Conservation (phyloP, 495 filamentous ascomycete genomes). For the Rusavskia elegans region DNA sequence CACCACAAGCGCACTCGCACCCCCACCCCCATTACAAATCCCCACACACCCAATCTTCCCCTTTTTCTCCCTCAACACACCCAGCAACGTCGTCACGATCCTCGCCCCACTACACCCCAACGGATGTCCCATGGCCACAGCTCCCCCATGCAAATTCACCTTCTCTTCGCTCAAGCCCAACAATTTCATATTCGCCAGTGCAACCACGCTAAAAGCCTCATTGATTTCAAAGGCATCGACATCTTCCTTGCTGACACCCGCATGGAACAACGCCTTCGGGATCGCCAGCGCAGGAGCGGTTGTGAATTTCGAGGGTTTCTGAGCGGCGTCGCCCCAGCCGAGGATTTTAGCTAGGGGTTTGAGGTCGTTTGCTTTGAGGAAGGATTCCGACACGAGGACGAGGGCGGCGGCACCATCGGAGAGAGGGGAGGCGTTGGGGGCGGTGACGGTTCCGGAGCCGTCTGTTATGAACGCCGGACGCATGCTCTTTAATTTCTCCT, state of each 20-base stretch:
- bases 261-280: conserved; percentile 90
- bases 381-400: conserved; percentile 79
- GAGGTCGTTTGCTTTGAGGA: conserved; percentile 71
- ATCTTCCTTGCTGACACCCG: conserved; percentile 52
- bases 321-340: conserved; percentile 89
- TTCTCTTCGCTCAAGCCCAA: conserved; percentile 63
- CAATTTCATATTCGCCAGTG: conserved; percentile 87
- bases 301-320: conserved; percentile 85
- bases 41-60: conserved; percentile 87
- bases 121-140: conserved; percentile 90
- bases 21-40: conserved; percentile 96
- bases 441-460: conserved; percentile 72
- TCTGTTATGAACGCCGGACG: conserved; percentile 72
- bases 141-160: conserved; percentile 90
- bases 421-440: conserved; percentile 92
- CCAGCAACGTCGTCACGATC: conserved; percentile 79
- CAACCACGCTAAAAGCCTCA: conserved; percentile 95
- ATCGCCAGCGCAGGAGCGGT: conserved; percentile 89
- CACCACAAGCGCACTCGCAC: conserved; percentile 79
- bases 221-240: conserved; percentile 97
- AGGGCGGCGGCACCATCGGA: conserved; percentile 87
- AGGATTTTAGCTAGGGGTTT: conserved; percentile 90
- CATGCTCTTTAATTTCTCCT: conserved; percentile 71
- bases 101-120: conserved; percentile 86
- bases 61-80: conserved; percentile 76